Conservation (phyloP, 208 protist genomes). For the Borovskyia barvae region DNA sequence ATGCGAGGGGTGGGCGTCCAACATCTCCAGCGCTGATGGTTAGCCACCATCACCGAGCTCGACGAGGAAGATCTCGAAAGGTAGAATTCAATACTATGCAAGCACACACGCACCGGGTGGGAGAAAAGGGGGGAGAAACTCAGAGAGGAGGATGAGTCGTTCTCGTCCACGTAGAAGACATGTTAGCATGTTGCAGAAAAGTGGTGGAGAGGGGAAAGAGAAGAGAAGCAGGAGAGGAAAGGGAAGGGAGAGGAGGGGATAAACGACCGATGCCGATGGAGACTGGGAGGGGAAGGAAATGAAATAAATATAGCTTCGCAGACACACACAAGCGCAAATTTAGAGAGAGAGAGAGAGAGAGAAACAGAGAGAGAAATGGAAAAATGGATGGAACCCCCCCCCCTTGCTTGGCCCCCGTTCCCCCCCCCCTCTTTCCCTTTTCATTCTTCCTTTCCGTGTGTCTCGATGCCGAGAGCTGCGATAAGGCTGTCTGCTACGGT, state of each 20-base stretch:
- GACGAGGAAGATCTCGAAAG: no score
- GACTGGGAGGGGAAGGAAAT: no score
- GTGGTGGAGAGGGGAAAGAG: constrained; percentile 4
- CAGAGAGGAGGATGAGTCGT: not conserved
- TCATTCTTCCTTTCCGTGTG: not conserved
- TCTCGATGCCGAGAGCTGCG: constrained; percentile 28
- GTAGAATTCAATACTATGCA: no score
- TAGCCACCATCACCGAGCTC: no score
- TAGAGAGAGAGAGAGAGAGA: not conserved
- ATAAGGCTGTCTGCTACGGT: constrained; percentile 46
- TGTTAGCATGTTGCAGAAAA: not conserved
- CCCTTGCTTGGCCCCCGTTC: not conserved
- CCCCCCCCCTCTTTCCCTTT: no score
- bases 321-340: not conserved
- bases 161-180: not conserved
- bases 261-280: no score
- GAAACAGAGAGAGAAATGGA: not conserved
- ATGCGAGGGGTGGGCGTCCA: no score
- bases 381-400: not conserved
- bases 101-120: no score
- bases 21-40: no score
- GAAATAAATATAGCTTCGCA: not conserved
- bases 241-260: not conserved
- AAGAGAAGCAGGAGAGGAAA: constrained; percentile 4
- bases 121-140: not conserved